A percentile compares a stretch with the other conserved stretches of the same genome.
phyloP scores from a whole-genome alignment of 139 green algal genomes.

The Coelastrella sp. region DNA sequence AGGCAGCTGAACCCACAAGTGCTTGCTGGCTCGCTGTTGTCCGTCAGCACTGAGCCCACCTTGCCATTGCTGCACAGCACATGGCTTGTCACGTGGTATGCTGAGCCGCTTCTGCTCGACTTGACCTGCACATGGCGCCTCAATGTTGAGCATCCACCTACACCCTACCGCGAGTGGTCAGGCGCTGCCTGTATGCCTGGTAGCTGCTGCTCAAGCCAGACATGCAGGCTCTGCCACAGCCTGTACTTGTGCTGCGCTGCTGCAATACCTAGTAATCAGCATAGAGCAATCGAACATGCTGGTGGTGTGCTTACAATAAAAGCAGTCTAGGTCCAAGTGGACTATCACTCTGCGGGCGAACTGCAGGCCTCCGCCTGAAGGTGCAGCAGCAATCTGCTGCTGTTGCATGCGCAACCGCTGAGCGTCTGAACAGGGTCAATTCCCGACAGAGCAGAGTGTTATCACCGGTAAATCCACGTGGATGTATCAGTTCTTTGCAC shows the following conservation, averaged over 20 bases:
- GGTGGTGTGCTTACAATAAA: constrained; percentile 72
- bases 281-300: background rate
- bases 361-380: background rate
- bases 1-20: no score
- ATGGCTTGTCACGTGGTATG: constrained; percentile 76
- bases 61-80: constrained; percentile 63
- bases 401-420: background rate
- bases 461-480: no score
- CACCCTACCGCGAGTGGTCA: no score
- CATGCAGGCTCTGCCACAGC: no score
- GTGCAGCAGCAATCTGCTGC: background rate
- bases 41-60: background rate
- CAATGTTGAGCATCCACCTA: background rate
- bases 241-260: background rate
- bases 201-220: no score
- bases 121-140: constrained; percentile 58
- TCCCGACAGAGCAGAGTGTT: no score
- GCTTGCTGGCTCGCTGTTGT: no score
- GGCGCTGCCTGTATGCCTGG: no score
- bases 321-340: constrained; percentile 80
- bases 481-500: no score
- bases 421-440: no score
- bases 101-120: constrained; percentile 82
- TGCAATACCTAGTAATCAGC: background rate
- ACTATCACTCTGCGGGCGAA: constrained; percentile 40